Evolutionary conservation across 768 basidiomycete genomes (phyloP).

Genomic region (Gyrodon lividus): DNA sequence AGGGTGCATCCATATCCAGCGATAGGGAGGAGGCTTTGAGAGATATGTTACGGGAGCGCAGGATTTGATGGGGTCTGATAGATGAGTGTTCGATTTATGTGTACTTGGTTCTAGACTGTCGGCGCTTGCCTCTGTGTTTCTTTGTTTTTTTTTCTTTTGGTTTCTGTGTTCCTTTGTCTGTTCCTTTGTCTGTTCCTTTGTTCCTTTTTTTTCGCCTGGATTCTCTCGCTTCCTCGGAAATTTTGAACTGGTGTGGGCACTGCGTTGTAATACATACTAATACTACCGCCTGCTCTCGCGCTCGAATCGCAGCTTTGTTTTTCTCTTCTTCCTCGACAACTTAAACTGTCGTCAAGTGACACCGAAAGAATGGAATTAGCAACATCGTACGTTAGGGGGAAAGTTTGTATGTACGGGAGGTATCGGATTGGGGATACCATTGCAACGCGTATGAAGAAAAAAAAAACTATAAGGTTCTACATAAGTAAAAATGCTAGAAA

Average conservation of each 20-base stretch:
- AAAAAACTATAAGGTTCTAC: slow-evolving; percentile 4
- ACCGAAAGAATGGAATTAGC: background rate
- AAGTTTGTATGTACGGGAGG: background rate
- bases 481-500: slow-evolving; percentile 3
- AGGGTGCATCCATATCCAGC: slow-evolving; percentile 1
- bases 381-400: background rate
- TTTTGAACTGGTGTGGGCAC: too few relatives aligned
- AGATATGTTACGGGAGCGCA: slow-evolving; percentile 7
- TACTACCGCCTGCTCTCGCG: background rate
- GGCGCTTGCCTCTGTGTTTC: too few relatives aligned
- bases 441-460: background rate
- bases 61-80: background rate
- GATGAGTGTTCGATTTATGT: background rate
- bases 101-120: background rate
- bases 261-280: too few relatives aligned
- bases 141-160: too few relatives aligned
- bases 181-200: too few relatives aligned
- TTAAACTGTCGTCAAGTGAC: too few relatives aligned
- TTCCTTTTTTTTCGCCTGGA: too few relatives aligned
- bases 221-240: too few relatives aligned
- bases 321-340: background rate
- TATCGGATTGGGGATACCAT: slow-evolving; percentile 6
- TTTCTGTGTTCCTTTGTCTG: too few relatives aligned
- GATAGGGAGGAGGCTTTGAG: slow-evolving; percentile 5
- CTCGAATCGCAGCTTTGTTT: background rate